Evolutionary conservation across 2,329 filamentous ascomycete species (phyloP), one percentile per base, ranked within the genome.

Genomic region (Microdochium trichocladiopsis): DNA sequence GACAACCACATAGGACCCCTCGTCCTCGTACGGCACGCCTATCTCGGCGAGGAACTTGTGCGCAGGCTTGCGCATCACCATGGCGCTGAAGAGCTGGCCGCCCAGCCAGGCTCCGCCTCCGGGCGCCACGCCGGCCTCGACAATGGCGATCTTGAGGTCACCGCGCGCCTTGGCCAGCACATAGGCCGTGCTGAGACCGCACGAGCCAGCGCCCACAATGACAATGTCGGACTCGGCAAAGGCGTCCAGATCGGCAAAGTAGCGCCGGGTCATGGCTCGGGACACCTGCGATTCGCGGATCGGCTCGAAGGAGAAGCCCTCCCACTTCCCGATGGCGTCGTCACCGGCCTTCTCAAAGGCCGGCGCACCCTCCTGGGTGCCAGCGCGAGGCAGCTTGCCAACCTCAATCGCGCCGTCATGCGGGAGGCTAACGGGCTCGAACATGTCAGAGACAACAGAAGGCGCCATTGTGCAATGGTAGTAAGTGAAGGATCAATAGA

Each of bases 171-270:
- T 90, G 60, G 84, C 90, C 47, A 96, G 82, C 58, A 87, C 86
- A 70, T 94, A 96, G 47, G 91, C 91, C 43, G 90, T 83, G 63
- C 85, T 90, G 53, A 95, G 79, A 60, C 91, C 91, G 67, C 91
- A 96, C 25, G 88, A 93, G 49, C 92, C 92, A 28, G 91, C 92
- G 54, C 92, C 91, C 58, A 96, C 80, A 66, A 96, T 95, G 75
- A 96, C 91, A 65, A 96, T 86, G 78, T 96, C 92, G 48, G 88
- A 90, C 76, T 96, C 91, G 69, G 91, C 90, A 66, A 95, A 94
- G 55, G 73, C 82, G 76, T 96, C 89, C 51, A 96, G 77, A 73
- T 96, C 91, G 63, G 83, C 73, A 71, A 96, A 96, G 85, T 96
- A 96, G 68, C 91, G 90, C 50, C 88, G 82, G 51, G 89, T 93